Percentiles rank a stretch among this genome's conserved stretches.
Conservation (phyloP, 1,284 basidiomycete genomes). For the Puccinia novopanici region DNA sequence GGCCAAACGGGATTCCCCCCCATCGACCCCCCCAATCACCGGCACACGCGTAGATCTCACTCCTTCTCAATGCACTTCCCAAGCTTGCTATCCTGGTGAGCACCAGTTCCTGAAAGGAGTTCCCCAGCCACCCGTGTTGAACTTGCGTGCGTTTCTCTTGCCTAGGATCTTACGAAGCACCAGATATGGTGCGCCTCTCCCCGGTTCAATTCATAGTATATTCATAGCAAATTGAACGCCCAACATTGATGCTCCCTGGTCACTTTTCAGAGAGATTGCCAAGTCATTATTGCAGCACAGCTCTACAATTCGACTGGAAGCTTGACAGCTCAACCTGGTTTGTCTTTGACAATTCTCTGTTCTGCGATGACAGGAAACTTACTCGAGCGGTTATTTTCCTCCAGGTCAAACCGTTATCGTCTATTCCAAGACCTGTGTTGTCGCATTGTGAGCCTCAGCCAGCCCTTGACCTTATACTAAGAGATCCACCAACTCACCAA, state of each 20-base stretch:
- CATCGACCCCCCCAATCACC: background rate
- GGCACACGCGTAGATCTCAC: conserved; percentile 27
- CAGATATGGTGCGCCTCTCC: background rate
- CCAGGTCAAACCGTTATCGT: background rate
- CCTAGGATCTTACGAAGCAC: conserved; percentile 18
- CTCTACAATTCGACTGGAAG: conserved; percentile 45
- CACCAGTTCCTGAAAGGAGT: background rate
- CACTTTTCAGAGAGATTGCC: conserved; percentile 31
- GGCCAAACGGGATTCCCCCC: background rate
- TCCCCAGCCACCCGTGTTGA: background rate
- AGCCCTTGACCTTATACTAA: too few species aligned
- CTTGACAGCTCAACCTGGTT: conserved; percentile 27
- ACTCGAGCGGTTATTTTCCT: background rate
- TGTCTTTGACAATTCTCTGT: background rate
- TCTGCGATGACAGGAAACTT: too few species aligned
- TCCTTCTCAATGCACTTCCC: conserved; percentile 14
- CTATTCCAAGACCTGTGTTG: background rate
- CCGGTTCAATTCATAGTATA: too few species aligned
- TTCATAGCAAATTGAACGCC: background rate
- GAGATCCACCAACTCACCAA: background rate
- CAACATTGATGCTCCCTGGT: background rate
- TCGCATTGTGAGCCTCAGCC: background rate
- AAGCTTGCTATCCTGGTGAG: conserved; percentile 42
- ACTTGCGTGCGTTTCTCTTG: background rate
- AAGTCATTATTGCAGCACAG: conserved; percentile 28